Conservation (phyloP, 2,329 filamentous ascomycete species). For the Reticulascus tulasneorum region DNA sequence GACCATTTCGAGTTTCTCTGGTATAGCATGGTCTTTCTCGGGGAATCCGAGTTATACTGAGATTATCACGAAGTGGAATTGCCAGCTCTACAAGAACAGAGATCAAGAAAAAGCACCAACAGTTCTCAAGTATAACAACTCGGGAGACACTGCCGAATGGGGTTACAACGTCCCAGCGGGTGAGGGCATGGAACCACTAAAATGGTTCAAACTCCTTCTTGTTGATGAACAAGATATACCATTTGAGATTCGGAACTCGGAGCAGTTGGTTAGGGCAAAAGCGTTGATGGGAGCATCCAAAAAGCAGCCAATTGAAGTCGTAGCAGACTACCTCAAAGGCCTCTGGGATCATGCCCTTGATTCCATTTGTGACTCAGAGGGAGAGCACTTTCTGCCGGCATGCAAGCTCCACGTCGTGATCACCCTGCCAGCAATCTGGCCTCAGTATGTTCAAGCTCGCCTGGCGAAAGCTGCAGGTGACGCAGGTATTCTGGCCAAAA, state of each 20-base stretch:
- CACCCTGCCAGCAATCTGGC: conserved; percentile 44
- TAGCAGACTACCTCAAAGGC: conserved; percentile 25
- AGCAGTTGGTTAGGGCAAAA: conserved; percentile 15
- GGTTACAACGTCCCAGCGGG: conserved; percentile 24
- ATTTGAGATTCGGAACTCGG: conserved; percentile 14
- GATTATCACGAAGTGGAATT: conserved; percentile 26
- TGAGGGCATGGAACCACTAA: conserved; percentile 16
- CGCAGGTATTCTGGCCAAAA: conserved; percentile 30
- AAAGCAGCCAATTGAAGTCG: conserved; percentile 22
- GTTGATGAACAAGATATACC: conserved; percentile 26
- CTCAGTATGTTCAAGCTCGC: conserved; percentile 26
- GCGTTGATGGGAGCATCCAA: background rate
- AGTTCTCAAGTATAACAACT: conserved; percentile 15
- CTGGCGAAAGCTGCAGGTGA: conserved; percentile 31
- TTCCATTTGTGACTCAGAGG: conserved; percentile 21
- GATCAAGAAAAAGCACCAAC: conserved; percentile 30
- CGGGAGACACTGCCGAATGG: conserved; percentile 16
- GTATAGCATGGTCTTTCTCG: conserved; percentile 33
- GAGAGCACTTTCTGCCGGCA: conserved; percentile 15
- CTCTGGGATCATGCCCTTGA: conserved; percentile 28
- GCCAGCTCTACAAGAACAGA: conserved; percentile 13
- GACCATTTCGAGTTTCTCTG: conserved; percentile 27
- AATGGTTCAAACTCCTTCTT: conserved; percentile 40
- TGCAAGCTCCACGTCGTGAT: conserved; percentile 32
- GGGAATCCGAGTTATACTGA: conserved; percentile 21